phyloP scores from a whole-genome alignment of 768 basidiomycete genomes.

The Boletus sp. region DNA sequence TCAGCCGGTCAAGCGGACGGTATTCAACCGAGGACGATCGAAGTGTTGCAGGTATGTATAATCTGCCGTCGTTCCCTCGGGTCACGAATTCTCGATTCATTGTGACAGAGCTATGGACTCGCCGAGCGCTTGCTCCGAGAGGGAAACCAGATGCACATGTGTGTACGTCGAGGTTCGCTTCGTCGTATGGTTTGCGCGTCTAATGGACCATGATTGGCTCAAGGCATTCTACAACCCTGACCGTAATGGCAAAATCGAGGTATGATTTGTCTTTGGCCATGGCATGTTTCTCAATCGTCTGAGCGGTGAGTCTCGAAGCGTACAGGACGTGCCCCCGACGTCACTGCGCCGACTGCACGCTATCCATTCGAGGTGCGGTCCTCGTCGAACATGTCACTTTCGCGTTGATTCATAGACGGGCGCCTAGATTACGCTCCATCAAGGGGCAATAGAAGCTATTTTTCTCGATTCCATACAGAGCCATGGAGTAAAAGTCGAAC shows the following conservation, averaged over 20 bases:
- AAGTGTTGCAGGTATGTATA: neutral
- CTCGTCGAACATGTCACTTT: neutral
- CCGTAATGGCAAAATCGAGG: neutral
- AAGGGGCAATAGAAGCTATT: neutral
- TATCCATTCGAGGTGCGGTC: neutral
- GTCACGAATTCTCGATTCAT: neutral
- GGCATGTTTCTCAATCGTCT: neutral
- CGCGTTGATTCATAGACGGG: neutral
- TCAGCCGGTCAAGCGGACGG: neutral
- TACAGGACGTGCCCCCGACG: neutral
- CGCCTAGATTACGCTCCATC: neutral
- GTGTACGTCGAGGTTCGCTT: neutral
- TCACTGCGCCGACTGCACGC: neutral
- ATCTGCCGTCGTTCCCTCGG: neutral
- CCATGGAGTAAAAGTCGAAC: neutral
- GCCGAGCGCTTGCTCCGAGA: neutral
- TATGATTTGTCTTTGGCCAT: neutral
- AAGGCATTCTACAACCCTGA: neutral
- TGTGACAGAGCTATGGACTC: neutral
- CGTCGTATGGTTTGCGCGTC: too few relatives aligned
- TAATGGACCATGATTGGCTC: neutral
- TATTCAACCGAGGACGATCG: neutral
- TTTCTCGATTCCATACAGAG: neutral
- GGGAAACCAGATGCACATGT: neutral
- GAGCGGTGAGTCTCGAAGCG: neutral